Evolutionary conservation across 345 rosid genomes (phyloP).

Genomic region (Arabidopsis arenosa): DNA sequence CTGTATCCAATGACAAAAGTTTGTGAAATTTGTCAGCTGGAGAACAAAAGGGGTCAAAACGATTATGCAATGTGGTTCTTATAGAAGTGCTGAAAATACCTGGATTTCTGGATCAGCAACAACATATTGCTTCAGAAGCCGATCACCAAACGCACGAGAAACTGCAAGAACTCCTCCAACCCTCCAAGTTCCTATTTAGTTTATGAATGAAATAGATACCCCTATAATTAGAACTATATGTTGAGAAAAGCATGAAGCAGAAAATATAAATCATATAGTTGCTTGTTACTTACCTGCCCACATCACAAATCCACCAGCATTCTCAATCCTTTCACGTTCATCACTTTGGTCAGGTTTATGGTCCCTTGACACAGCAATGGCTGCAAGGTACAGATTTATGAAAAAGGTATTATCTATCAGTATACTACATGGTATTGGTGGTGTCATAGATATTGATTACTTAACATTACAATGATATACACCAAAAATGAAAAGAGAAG

Average conservation of each 20-base stretch:
- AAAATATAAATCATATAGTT: not conserved
- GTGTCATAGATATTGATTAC: not conserved
- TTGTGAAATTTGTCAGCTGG: not conserved
- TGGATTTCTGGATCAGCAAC: conserved; percentile 98
- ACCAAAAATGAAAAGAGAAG: not conserved
- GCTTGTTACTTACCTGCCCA: conserved; percentile 83
- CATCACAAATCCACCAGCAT: conserved; percentile 99
- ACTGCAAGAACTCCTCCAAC: conserved; percentile 99
- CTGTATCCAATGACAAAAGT: conserved; percentile 49
- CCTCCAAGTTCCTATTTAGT: conserved; percentile 88
- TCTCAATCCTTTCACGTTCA: conserved; percentile 95
- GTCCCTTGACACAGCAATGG: conserved; percentile 94
- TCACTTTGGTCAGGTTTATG: conserved; percentile 98
- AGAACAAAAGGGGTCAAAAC: conserved; percentile 5
- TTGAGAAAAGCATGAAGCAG: not conserved
- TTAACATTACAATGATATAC: not conserved
- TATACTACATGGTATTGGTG: not conserved
- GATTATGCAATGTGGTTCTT: conserved; percentile 2
- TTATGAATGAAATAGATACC: conserved; percentile 8
- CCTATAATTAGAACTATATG: not conserved
- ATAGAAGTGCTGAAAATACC: conserved; percentile 43
- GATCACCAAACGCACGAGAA: conserved; percentile 98
- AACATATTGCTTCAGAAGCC: conserved; percentile 92
- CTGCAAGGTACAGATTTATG: conserved; percentile 46
- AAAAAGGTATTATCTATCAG: not conserved